Evolutionary conservation across 352 stramenopile genomes (phyloP).

Genomic region (Pythium sp.): DNA sequence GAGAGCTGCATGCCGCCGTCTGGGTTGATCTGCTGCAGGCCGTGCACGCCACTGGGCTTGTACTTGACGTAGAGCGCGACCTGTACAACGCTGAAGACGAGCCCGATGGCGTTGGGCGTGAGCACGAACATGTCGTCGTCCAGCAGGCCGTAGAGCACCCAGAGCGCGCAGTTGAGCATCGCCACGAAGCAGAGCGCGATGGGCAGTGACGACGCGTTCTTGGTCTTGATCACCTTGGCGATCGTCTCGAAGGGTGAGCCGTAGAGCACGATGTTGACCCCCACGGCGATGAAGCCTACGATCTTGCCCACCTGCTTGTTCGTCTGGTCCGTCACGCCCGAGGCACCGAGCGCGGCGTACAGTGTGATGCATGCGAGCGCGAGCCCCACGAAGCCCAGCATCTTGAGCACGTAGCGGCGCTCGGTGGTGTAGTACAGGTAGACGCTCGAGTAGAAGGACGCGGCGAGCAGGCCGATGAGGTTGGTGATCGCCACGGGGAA

Average conservation of each 20-base stretch:
- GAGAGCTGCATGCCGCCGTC: constrained; percentile 1
- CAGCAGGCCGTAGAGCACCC: constrained; percentile 50
- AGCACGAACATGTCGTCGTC: constrained; percentile 49
- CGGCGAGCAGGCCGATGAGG: constrained; percentile 1
- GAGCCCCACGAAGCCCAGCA: neutral
- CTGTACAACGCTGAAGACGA: constrained; percentile 36
- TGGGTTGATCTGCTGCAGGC: neutral
- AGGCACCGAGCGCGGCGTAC: constrained; percentile 27
- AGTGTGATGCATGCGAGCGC: constrained; percentile 6
- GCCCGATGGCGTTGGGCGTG: constrained; percentile 34
- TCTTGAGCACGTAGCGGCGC: constrained; percentile 7
- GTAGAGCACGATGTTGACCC: constrained; percentile 28
- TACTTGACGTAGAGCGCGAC: constrained; percentile 50
- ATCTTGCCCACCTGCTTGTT: constrained; percentile 16
- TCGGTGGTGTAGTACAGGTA: constrained; percentile 6
- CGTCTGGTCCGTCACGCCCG: constrained; percentile 26
- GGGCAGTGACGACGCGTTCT: constrained; percentile 39
- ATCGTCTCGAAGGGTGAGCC: constrained; percentile 35
- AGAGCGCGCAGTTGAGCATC: constrained; percentile 50
- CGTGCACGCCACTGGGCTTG: neutral
- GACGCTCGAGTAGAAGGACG: constrained; percentile 3
- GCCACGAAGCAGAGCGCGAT: constrained; percentile 46
- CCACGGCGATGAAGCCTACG: constrained; percentile 20
- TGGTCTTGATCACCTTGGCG: constrained; percentile 25
- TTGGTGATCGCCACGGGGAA: constrained; percentile 14